Base-by-base conservation (phyloP, 2,329 filamentous ascomycete genomes). In the Sarocladium oryzae region DNA sequence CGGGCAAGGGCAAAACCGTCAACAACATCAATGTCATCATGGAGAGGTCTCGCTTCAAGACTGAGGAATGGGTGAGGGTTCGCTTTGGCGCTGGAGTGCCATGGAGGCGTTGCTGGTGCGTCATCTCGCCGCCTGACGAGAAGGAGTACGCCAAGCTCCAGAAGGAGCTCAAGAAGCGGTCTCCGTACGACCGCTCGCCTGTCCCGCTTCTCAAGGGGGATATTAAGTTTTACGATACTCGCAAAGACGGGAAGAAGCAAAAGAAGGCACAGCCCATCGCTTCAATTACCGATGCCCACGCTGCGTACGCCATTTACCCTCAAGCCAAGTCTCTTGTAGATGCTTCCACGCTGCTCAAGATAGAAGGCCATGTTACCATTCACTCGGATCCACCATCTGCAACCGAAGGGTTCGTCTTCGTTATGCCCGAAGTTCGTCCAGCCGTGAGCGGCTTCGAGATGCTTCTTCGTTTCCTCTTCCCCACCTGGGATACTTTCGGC, bases 41-140 rank as follows among this genome's bases (percentile, higher is more conserved):
- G 79, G 89, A 95, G 59, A 82, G 88, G 45, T 79, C 86, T 18
- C 84, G 78, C 52, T 79, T 88, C 59, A 85, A 84, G 59, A 82
- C 88, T 36, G 90, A 95, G 65, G 90, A 95, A 63, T 99, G 93
- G 93, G 90, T 91, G 16, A 81, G 93, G 56, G 93, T 99, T 49
- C 81, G 93, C 54, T 99, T 99, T 61, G 93, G 93, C 36, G 91
- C 93, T 28, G 93, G 93, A 43, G 95, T 93, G 9, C 91, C 92
- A 0, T 99, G 93, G 93, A 84, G 88, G 63, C 85, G 92, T 35
- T 99, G 91, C 68, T 99, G 92, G 91, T 96, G 91, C 67, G 91
- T 97, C 51, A 88, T 97, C 53, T 82, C 83, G 6, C 93, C 92
- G 2, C 92, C 93, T 0, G 88, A 95, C 61, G 91, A 97, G 71